Evolutionary conservation across 2,329 filamentous ascomycete genomes (phyloP), one percentile per base, ranked within the genome.

Genomic region (Aphanocladium album): DNA sequence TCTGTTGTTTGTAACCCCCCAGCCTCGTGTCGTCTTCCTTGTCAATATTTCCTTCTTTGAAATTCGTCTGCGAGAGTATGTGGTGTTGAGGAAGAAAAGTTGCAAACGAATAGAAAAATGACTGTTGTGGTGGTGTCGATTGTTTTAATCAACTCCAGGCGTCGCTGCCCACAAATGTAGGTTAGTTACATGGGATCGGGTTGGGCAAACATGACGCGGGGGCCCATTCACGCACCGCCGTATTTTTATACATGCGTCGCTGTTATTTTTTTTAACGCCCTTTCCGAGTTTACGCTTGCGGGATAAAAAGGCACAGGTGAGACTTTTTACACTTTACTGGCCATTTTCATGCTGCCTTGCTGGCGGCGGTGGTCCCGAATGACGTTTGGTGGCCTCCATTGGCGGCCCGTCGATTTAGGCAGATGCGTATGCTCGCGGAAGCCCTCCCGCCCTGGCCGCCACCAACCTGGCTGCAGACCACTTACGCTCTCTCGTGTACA

Each of bases 371-470:
- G 17, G 49, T n/a, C 17, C 17, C 39, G 43, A 19, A 50, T 30
- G 56, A 43, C 35, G 23, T 58, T 23, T 37, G 33, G 23, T 12
- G 46, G 33, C 56, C 56, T 43, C 19, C 30, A 33, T 49, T 27
- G 3, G 33, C 12, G 17, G 46, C 55, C 46, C 17, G 7, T 27
- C 56, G 35, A 41, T 58, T 58, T 58, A 58, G 56, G 56, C 56
- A 58, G 56, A 49, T 27, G 54, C 54, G 21, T 3, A 19, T 16
- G 27, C 27, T 21, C 30, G 52, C 52, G 52, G 39, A 55, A 45
- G 39, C 27, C 39, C 17, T 33, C 39, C 52, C 52, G 56, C 53
- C n/a, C n/a, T n/a, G n/a, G n/a, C n/a, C n/a, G n/a, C n/a, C n/a
- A n/a, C n/a, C n/a, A n/a, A n/a, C n/a, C n/a, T n/a, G n/a, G n/a